These are phyloP conservation scores for Boletus rex-veris DNA, from an alignment of 768 basidiomycete species.

Conservation along the genomic window DNA sequence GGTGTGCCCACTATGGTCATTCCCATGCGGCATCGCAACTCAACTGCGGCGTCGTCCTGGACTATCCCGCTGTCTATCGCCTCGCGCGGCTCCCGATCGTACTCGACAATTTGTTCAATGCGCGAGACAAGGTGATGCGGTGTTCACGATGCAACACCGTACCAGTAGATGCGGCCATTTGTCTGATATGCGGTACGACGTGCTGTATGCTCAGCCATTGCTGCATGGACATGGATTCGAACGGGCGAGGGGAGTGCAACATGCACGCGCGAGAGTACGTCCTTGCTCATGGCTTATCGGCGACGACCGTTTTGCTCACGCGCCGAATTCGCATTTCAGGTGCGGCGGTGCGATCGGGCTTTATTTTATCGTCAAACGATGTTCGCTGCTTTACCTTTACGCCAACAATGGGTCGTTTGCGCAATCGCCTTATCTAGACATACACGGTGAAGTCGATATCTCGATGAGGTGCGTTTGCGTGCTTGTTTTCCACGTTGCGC, in stretches of 20 bases:
- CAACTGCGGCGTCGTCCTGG: conserved; percentile 75
- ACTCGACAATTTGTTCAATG: conserved; percentile 80
- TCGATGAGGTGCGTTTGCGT: conserved; percentile 70
- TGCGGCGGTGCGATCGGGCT: conserved; percentile 88
- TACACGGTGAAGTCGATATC: conserved; percentile 90
- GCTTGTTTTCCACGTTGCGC: background rate
- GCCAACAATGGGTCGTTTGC: conserved; percentile 86
- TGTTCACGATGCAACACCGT: conserved; percentile 77
- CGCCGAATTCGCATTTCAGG: conserved; percentile 37
- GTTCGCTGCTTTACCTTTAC: conserved; percentile 85
- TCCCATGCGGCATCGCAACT: conserved; percentile 75
- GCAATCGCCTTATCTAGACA: conserved; percentile 87
- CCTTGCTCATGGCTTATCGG: too few relatives aligned
- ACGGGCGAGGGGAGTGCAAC: conserved; percentile 84
- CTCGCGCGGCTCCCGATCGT: conserved; percentile 76
- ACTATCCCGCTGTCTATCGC: conserved; percentile 81
- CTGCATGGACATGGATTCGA: conserved; percentile 63
- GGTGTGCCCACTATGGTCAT: conserved; percentile 87
- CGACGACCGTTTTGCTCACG: too few relatives aligned
- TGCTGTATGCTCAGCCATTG: conserved; percentile 92
- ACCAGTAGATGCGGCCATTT: conserved; percentile 85
- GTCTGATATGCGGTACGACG: conserved; percentile 83
- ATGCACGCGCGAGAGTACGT: conserved; percentile 86
- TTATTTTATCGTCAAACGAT: conserved; percentile 90
- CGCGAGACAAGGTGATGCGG: conserved; percentile 64